Evolutionary conservation across 2,329 filamentous ascomycete genomes (phyloP).

Genomic region (Cercospora canescens): DNA sequence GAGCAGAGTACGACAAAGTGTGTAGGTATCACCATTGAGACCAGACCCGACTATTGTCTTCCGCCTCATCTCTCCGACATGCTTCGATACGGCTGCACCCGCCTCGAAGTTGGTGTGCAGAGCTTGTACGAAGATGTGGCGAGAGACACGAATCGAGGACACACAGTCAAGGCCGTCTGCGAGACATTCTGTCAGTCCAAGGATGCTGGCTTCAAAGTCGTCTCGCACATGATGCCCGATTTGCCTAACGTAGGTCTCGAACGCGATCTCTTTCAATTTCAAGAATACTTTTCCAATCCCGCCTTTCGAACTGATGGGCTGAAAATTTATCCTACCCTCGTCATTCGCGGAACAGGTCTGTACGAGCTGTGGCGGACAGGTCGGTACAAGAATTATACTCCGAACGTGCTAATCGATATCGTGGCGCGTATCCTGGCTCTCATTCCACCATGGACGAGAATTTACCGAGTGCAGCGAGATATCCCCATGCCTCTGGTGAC

Average conservation of each 20-base stretch:
- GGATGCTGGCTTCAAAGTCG: slow-evolving; percentile 97
- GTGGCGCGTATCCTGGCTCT: slow-evolving; percentile 94
- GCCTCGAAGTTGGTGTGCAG: slow-evolving; percentile 92
- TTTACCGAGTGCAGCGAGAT: slow-evolving; percentile 96
- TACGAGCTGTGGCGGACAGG: slow-evolving; percentile 98
- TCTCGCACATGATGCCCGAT: slow-evolving; percentile 99
- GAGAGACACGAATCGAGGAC: slow-evolving; percentile 94
- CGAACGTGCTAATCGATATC: slow-evolving; percentile 92
- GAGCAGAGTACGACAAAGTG: slow-evolving; percentile 98
- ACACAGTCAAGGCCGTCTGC: slow-evolving; percentile 91
- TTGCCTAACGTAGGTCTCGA: slow-evolving; percentile 98
- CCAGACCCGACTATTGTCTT: slow-evolving; percentile 91
- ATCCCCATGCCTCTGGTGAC: slow-evolving; percentile 99
- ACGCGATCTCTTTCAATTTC: slow-evolving; percentile 92
- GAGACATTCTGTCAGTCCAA: slow-evolving; percentile 98
- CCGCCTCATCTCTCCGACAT: slow-evolving; percentile 94
- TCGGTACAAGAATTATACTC: slow-evolving; percentile 97
- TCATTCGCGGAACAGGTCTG: slow-evolving; percentile 92
- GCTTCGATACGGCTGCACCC: slow-evolving; percentile 95
- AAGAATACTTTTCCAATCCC: slow-evolving; percentile 96
- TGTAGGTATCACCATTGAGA: slow-evolving; percentile 98
- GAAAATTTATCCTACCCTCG: slow-evolving; percentile 96
- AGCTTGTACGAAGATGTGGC: slow-evolving; percentile 97
- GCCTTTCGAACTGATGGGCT: slow-evolving; percentile 94
- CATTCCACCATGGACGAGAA: slow-evolving; percentile 95